A percentile compares a stretch with the other conserved stretches of the same genome.
Evolutionary conservation across 768 basidiomycete species (phyloP).

Genomic region (Amanita pallidorosea): DNA sequence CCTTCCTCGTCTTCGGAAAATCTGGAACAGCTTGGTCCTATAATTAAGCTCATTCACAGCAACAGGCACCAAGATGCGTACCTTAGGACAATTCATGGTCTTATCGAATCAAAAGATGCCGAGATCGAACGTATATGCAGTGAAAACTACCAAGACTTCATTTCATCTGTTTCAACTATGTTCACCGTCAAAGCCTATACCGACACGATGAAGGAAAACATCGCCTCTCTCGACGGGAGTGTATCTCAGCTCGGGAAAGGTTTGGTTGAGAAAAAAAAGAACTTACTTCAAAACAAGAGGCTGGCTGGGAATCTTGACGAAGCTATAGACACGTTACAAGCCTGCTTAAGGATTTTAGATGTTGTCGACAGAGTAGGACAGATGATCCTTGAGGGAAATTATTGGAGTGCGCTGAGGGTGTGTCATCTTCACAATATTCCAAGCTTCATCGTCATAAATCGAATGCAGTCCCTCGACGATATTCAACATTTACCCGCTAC

Average conservation of each 20-base stretch:
- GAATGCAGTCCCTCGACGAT: slow-evolving; percentile 81
- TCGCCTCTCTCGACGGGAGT: slow-evolving; percentile 77
- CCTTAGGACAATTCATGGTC: slow-evolving; percentile 73
- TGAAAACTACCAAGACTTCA: slow-evolving; percentile 97
- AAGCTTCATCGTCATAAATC: slow-evolving; percentile 18
- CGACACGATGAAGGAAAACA: slow-evolving; percentile 84
- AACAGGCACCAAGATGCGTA: slow-evolving; percentile 85
- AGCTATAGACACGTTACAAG: slow-evolving; percentile 91
- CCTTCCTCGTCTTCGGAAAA: slow-evolving; percentile 86
- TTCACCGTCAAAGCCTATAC: slow-evolving; percentile 96
- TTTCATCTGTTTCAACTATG: slow-evolving; percentile 91
- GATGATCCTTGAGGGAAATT: slow-evolving; percentile 89
- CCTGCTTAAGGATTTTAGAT: slow-evolving; percentile 85
- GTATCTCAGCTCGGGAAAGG: slow-evolving; percentile 82
- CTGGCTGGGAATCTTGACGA: slow-evolving; percentile 94
- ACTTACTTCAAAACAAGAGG: slow-evolving; percentile 81
- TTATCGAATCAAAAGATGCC: slow-evolving; percentile 88
- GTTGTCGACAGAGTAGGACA: slow-evolving; percentile 86
- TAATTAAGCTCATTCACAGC: slow-evolving; percentile 88
- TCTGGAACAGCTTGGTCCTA: slow-evolving; percentile 88
- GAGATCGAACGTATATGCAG: slow-evolving; percentile 96
- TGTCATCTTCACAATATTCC: slow-evolving; percentile 27
- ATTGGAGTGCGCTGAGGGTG: slow-evolving; percentile 94
- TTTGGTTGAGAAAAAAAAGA: slow-evolving; percentile 89
- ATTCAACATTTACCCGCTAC: slow-evolving; percentile 85